Base-by-base conservation (phyloP, 192 early-diverging fungal genomes). In the Linnemannia schmuckeri region DNA sequence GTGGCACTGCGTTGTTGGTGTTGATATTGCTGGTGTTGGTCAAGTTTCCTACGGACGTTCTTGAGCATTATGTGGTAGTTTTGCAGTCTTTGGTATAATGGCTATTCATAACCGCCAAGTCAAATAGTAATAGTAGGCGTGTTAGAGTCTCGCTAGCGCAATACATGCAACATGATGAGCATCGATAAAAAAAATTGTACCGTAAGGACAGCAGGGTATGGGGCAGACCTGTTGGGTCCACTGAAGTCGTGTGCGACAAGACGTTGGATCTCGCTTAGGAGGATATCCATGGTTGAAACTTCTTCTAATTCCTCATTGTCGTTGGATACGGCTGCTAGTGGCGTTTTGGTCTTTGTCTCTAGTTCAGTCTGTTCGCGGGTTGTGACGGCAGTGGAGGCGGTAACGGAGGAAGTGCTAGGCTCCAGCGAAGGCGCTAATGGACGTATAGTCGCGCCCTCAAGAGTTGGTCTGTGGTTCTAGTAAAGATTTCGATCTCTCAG, bases 31-130 rank as follows among this genome's bases (percentile, higher is more conserved):
- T 66, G 61, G 3, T 33, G 61, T 38, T 54, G 74, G 22, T 75
- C 61, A 0, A 70, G 44, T 33, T 78, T 71, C 61, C 73, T 78
- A 1, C 76, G 69, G 0, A 76, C 82, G 46, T 70, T 83, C 38
- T 78, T 83, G 8, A 83, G 46, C 37, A 70, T 72, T 22, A 83
- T 61, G 42, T 83, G 69, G 70, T 78, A 83, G 20, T 83, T 76
- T 24, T 54, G 49, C 12, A 83, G 33, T 20, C 82, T 37, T 37
- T 83, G 82, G 57, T 74, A 78, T 18, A 83, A 33, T 17, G 70
- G 74, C 81, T 82, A 70, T 18, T 49, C 13, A 33, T 2, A 40
- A 76, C 27, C 18, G 20, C 44, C 20, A 74, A 46, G n/a, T 46
- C 6, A 46, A 73, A 3, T 49, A 44, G 24, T 24, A 46, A 49